phyloP scores from a whole-genome alignment of 2,329 filamentous ascomycete genomes.

The Trichoderma citrinoviride region DNA sequence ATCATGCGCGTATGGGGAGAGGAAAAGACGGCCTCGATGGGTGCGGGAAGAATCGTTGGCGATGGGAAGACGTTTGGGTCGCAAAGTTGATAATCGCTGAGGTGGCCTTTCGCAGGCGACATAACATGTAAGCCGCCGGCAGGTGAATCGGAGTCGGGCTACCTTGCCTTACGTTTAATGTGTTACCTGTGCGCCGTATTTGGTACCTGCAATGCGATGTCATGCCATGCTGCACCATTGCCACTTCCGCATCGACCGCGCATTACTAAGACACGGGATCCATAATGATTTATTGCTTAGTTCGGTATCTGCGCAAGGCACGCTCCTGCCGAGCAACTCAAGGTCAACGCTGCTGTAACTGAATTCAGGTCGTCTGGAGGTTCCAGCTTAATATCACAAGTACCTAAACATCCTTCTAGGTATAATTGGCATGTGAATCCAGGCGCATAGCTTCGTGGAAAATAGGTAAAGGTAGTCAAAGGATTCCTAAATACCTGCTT shows the following conservation, averaged over 20 bases:
- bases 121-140: background rate
- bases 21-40: background rate
- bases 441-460: too few species aligned
- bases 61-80: background rate
- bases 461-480: too few species aligned
- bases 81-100: background rate
- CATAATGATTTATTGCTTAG: background rate
- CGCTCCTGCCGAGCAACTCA: too few species aligned
- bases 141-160: background rate
- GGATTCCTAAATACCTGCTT: too few species aligned
- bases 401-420: too few species aligned
- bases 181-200: too few species aligned
- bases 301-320: background rate
- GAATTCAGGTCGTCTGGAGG: too few species aligned
- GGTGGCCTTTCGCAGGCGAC: conserved; percentile 9
- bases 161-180: too few species aligned
- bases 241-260: background rate
- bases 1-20: background rate
- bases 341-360: too few species aligned
- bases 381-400: too few species aligned
- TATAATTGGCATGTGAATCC: too few species aligned
- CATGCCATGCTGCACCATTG: conserved; percentile 3
- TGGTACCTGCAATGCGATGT: background rate
- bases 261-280: background rate
- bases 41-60: background rate